Evolutionary conservation across 1,284 basidiomycete species (phyloP).

Genomic region (Naganishia liquefaciens): DNA sequence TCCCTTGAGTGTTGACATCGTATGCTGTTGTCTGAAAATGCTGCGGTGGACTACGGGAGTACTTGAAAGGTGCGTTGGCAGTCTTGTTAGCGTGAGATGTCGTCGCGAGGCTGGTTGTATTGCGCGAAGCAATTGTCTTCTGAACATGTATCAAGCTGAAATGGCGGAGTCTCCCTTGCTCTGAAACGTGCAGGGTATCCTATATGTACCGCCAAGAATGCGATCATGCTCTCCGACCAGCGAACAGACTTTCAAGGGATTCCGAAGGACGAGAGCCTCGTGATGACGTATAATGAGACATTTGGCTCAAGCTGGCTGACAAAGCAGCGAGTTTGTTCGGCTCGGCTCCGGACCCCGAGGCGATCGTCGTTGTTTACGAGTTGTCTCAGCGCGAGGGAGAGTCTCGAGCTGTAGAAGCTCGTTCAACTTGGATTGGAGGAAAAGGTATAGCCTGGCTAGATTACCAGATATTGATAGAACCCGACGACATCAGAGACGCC

Average conservation of each 20-base stretch:
- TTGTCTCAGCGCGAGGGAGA: conserved; percentile 16
- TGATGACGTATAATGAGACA: conserved; percentile 17
- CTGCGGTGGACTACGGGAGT: not conserved
- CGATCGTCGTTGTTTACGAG: conserved; percentile 2
- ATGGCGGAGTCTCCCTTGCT: not conserved
- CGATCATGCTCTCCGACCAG: no score
- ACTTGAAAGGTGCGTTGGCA: not conserved
- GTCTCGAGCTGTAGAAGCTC: conserved; percentile 2
- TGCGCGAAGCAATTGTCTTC: conserved; percentile 2
- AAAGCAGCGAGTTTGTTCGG: not conserved
- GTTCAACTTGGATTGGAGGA: not conserved
- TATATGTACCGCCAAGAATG: no score
- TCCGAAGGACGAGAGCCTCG: not conserved
- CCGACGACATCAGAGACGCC: no score
- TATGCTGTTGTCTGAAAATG: not conserved
- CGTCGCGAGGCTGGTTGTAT: not conserved
- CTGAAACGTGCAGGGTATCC: not conserved
- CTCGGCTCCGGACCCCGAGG: not conserved
- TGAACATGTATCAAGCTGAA: not conserved
- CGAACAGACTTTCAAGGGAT: not conserved
- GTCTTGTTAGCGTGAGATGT: not conserved
- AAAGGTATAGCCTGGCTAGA: not conserved
- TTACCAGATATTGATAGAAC: no score
- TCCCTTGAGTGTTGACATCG: conserved; percentile 22
- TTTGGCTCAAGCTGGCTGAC: not conserved